Evolutionary conservation across 1,284 basidiomycete species (phyloP).

Genomic region (Malassezia brasiliensis): DNA sequence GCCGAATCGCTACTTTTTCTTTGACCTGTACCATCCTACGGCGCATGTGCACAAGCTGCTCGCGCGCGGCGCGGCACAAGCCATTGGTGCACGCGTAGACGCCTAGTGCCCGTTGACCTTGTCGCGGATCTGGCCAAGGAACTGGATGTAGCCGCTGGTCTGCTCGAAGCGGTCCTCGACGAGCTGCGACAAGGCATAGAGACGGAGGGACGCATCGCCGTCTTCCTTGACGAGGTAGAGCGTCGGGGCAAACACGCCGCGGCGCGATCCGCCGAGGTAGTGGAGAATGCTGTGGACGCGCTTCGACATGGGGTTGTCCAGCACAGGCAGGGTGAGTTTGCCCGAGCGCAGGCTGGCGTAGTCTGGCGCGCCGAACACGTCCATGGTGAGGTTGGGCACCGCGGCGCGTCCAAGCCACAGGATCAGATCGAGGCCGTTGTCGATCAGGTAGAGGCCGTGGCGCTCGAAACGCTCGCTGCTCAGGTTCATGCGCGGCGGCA

Average conservation of each 20-base stretch:
- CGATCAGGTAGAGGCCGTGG: constrained; percentile 91
- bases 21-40: constrained; percentile 26
- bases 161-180: constrained; percentile 94
- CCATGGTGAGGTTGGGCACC: constrained; percentile 81
- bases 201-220: constrained; percentile 73
- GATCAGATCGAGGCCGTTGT: constrained; percentile 96
- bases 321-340: constrained; percentile 77
- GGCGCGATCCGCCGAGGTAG: constrained; percentile 74
- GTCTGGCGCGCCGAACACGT: constrained; percentile 82
- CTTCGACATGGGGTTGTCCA: constrained; percentile 87
- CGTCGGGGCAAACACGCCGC: constrained; percentile 84
- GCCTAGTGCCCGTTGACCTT: constrained; percentile 22
- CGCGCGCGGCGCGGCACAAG: constrained; percentile 2
- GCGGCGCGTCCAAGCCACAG: constrained; percentile 94
- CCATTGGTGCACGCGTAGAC: neutral
- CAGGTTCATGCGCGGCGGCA: constrained; percentile 78
- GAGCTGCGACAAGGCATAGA: constrained; percentile 87
- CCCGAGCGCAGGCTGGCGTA: constrained; percentile 83
- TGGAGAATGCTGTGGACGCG: constrained; percentile 84
- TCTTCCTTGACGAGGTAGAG: constrained; percentile 98
- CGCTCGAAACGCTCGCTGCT: constrained; percentile 87
- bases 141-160: constrained; percentile 90
- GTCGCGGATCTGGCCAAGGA: constrained; percentile 53
- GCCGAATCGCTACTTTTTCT: constrained; percentile 20
- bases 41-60: constrained; percentile 11